Evolutionary conservation across 768 basidiomycete genomes (phyloP).

Genomic region (Hygrocybe coccinea): DNA sequence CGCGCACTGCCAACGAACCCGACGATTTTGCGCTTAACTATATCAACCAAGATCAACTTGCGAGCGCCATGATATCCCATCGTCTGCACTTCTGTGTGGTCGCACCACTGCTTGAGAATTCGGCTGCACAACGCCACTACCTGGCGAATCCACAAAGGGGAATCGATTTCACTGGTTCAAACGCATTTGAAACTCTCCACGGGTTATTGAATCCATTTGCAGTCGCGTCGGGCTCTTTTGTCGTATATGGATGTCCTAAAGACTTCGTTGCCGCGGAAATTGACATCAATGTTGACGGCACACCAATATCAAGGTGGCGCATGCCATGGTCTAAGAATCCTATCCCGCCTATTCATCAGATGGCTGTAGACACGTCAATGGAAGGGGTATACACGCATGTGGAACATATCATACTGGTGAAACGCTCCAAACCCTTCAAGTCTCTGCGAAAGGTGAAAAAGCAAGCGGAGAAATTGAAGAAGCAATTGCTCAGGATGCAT

Average conservation of each 20-base stretch:
- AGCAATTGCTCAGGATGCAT: slow-evolving; percentile 4
- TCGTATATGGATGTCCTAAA: not conserved
- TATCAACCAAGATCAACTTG: slow-evolving; percentile 3
- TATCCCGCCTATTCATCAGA: not conserved
- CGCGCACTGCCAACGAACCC: not conserved
- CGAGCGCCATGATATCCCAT: not conserved
- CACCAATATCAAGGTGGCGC: not conserved
- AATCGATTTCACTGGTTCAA: slow-evolving; percentile 2
- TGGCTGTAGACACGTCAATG: not conserved
- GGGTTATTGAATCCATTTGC: slow-evolving; percentile 4
- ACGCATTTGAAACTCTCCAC: not conserved
- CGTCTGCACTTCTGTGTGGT: not conserved
- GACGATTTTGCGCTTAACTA: slow-evolving; percentile 4
- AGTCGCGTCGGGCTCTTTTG: not conserved
- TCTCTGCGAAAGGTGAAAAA: slow-evolving; percentile 1
- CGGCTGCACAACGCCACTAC: not conserved
- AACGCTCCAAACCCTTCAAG: slow-evolving; percentile 2
- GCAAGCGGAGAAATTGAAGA: slow-evolving; percentile 1
- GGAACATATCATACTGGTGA: slow-evolving; percentile 3
- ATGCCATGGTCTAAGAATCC: not conserved
- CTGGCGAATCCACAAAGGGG: not conserved
- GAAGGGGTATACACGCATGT: not conserved
- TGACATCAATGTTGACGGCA: not conserved
- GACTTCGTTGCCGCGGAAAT: slow-evolving; percentile 2
- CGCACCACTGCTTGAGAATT: not conserved